Base-by-base conservation (phyloP, 495 filamentous ascomycete species). In the Evernia prunastri region DNA sequence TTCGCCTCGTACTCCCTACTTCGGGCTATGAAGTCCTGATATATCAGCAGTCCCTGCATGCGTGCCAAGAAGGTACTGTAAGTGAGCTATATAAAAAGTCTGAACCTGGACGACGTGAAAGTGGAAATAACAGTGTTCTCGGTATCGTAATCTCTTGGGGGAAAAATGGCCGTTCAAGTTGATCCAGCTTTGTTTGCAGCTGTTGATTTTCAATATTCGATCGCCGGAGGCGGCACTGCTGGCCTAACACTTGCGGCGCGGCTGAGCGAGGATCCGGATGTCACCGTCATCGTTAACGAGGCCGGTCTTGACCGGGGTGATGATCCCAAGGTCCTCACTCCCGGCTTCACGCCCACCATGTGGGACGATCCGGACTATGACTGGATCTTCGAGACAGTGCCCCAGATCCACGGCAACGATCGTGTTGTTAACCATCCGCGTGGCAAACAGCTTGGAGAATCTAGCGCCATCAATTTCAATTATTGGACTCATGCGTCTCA, bases 391-490 rank as follows among this genome's bases (percentile, higher is more conserved):
- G 69, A 68, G 20, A 81, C 82, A 1, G 68, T 73, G 17, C 81
- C 80, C 29, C 81, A 84, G 69, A 72, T 74, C 15, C 65, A 65
- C 17, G 36, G 25, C 51, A 68, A 68, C n/a, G 33, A 57, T 15
- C 63, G 68, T 18, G 37, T 67, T 8, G 23, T 72, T 27, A 42
- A 37, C n/a, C 66, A 71, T 25, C 67, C 70, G 11, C 67, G 66
- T 18, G 69, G 67, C 13, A 74, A 73, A 12, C 71, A 71, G 9
- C 71, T 76, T 4, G 86, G 85, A 15, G 86, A 84, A 7, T 81
- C 81, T 20, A 85, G 81, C 12, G 77, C 77, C 9, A 74, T 87
- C 63, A 87, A 86, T 62, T 79, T 78, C 42, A 72, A 77, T 54
- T 77, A 80, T 66, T 77, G 75, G 66, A 75, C 81, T 18, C 75